phyloP scores from a whole-genome alignment of 176 grass and related monocot species.

The Chloris gayana region DNA sequence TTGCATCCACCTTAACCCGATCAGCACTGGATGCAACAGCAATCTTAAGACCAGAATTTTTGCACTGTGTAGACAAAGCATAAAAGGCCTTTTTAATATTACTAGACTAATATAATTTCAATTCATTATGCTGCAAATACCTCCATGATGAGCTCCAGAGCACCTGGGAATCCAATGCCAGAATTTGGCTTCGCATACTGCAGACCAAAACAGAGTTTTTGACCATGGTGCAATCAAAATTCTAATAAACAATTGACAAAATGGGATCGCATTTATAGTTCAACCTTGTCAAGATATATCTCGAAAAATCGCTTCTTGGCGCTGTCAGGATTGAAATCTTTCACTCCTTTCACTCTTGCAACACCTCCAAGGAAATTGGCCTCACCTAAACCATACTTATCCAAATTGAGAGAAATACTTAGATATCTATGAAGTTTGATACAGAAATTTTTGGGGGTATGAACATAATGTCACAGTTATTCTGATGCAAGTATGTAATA shows the following conservation, averaged over 20 bases:
- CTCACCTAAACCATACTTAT: conserved; percentile 63
- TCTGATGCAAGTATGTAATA: conserved; percentile 1
- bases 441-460: neutral
- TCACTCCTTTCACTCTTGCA: conserved; percentile 79
- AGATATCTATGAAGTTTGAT: conserved; percentile 6
- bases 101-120: conserved; percentile 22
- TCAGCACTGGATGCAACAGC: conserved; percentile 97
- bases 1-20: conserved; percentile 93
- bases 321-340: conserved; percentile 68
- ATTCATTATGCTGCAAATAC: conserved; percentile 45
- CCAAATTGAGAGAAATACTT: conserved; percentile 8
- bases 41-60: conserved; percentile 81
- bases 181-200: conserved; percentile 94
- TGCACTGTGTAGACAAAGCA: conserved; percentile 66
- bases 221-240: conserved; percentile 26
- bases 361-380: conserved; percentile 98
- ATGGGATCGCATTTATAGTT: neutral
- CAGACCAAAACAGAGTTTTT: conserved; percentile 41
- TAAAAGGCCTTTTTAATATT: conserved; percentile 11
- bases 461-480: neutral
- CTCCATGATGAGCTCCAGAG: conserved; percentile 87
- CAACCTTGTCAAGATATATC: conserved; percentile 91
- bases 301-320: conserved; percentile 87
- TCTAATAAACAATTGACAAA: conserved; percentile 12
- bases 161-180: conserved; percentile 92